Conservation (phyloP, 345 rosid genomes). For the Microthlaspi erraticum region DNA sequence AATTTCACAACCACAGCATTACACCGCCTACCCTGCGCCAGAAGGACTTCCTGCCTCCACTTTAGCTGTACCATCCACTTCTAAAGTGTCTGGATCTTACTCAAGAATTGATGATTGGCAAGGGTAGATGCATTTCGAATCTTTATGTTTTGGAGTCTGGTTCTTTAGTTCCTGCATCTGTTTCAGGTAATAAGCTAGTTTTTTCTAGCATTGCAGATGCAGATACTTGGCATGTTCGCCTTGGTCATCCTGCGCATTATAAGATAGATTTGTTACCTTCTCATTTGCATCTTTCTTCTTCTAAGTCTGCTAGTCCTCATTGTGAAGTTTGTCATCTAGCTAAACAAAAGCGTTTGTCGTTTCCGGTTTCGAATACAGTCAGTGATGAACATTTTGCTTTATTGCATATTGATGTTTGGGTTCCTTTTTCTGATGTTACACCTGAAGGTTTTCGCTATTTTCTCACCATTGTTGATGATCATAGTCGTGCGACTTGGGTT, state of each 20-base stretch:
- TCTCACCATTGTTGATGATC: too few relatives aligned
- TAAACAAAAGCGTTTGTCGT: too few relatives aligned
- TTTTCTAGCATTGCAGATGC: background rate
- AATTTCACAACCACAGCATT: background rate
- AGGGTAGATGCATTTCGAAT: background rate
- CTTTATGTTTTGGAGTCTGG: background rate
- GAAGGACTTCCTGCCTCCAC: background rate
- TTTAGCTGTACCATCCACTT: slow-evolving; percentile 3
- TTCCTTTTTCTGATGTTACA: too few relatives aligned
- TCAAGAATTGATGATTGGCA: background rate
- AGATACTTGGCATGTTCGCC: background rate
- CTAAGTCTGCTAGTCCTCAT: too few relatives aligned
- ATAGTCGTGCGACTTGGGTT: too few relatives aligned
- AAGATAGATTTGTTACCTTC: background rate
- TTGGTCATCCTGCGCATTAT: background rate
- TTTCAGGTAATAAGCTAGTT: too few relatives aligned
- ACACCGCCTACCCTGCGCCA: background rate
- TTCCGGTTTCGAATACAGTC: too few relatives aligned
- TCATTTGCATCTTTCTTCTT: too few relatives aligned
- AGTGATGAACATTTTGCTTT: too few relatives aligned
- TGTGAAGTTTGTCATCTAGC: too few relatives aligned
- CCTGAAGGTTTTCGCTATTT: too few relatives aligned
- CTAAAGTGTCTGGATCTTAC: slow-evolving; percentile 4
- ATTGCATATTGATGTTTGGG: too few relatives aligned
- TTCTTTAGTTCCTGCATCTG: background rate